Conservation (phyloP, 106 monocot species). For the Alisma plantagoaquatica region DNA sequence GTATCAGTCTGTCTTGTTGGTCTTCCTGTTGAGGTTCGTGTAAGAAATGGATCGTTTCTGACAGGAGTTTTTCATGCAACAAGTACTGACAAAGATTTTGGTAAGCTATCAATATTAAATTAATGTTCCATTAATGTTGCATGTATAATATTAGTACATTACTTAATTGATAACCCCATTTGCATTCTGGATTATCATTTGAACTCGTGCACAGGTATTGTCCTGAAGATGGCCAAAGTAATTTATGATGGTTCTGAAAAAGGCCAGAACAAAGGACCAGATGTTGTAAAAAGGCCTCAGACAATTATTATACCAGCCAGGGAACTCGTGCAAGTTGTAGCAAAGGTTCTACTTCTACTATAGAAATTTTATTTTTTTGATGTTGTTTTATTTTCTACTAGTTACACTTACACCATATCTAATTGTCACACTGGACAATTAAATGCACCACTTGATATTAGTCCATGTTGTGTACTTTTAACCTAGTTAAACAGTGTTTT, state of each 20-base stretch:
- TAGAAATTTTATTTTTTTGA: constrained; percentile 1
- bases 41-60: constrained; percentile 83
- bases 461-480: too few species aligned
- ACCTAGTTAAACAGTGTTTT: too few species aligned
- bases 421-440: not conserved
- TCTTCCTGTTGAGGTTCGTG: constrained; percentile 69
- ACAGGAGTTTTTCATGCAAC: constrained; percentile 86
- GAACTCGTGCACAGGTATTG: constrained; percentile 39
- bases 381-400: not conserved
- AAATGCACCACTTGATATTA: not conserved
- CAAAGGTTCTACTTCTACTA: constrained; percentile 52
- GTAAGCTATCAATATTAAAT: constrained; percentile 19
- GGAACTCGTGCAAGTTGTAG: constrained; percentile 85
- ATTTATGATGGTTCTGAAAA: constrained; percentile 59
- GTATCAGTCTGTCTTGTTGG: constrained; percentile 62
- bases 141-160: not conserved
- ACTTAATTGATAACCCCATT: not conserved
- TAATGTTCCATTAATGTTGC: not conserved
- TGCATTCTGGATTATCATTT: not conserved
- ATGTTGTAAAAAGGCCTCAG: constrained; percentile 50
- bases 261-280: constrained; percentile 35
- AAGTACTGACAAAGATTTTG: constrained; percentile 82
- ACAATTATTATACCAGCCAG: constrained; percentile 80
- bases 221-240: constrained; percentile 82
- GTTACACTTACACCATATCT: not conserved